phyloP scores from a whole-genome alignment of 164 flowering plant genomes.

The Protea cynaroides region DNA sequence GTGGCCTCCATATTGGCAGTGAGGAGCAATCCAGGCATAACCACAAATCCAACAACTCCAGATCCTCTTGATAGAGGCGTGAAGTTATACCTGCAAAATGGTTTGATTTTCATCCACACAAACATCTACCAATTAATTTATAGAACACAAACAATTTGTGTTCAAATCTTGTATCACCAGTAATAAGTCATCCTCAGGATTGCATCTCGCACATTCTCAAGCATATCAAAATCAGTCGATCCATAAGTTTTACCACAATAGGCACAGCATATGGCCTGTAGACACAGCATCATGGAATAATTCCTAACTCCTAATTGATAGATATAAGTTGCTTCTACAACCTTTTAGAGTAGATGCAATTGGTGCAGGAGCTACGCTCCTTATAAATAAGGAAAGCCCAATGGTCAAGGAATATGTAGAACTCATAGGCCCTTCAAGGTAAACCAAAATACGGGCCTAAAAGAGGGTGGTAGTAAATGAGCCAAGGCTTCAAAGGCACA shows the following conservation, averaged over 20 bases:
- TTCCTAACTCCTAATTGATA: no score
- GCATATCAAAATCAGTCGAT: conserved; percentile 52
- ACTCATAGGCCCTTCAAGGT: no score
- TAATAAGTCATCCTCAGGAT: conserved; percentile 88
- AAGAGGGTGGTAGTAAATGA: no score
- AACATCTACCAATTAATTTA: neutral
- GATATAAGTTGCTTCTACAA: no score
- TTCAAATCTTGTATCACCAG: conserved; percentile 43
- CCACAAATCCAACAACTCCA: conserved; percentile 76
- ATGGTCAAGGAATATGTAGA: no score
- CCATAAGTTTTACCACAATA: conserved; percentile 83
- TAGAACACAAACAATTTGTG: neutral
- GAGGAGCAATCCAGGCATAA: conserved; percentile 77
- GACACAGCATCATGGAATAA: neutral
- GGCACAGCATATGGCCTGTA: conserved; percentile 70
- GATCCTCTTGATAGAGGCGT: conserved; percentile 96
- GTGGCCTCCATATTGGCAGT: conserved; percentile 95
- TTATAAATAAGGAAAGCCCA: no score
- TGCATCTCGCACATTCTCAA: conserved; percentile 67
- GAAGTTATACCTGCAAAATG: conserved; percentile 79
- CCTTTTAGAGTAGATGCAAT: no score
- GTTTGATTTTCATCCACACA: neutral
- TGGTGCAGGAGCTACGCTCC: no score
- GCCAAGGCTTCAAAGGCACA: no score
- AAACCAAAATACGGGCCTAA: no score